phyloP scores from a whole-genome alignment of 2,329 filamentous ascomycete genomes.

The Aspergillus brasiliensis region DNA sequence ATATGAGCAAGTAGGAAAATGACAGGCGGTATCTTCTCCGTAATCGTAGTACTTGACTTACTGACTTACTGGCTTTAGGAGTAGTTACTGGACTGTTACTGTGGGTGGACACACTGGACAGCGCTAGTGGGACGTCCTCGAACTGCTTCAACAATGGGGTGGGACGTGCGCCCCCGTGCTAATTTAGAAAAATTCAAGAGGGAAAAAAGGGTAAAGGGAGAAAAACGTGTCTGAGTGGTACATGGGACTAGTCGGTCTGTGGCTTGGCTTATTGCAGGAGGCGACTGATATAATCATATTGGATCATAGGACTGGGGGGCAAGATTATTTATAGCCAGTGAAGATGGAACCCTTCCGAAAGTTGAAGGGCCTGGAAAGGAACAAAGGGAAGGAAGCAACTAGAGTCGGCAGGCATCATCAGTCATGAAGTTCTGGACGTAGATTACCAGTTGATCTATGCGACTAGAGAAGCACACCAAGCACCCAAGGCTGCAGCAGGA shows the following conservation, averaged over 20 bases:
- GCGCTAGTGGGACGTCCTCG: not conserved
- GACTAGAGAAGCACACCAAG: not conserved
- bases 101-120: not conserved
- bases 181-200: not conserved
- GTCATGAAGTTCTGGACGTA: too few relatives aligned
- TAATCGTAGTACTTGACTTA: not conserved
- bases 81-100: too few relatives aligned
- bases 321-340: not conserved
- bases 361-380: too few relatives aligned
- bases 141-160: constrained; percentile 3
- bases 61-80: too few relatives aligned
- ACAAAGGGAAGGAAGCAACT: too few relatives aligned
- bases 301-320: not conserved
- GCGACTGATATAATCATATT: not conserved
- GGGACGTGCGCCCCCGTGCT: constrained; percentile 10
- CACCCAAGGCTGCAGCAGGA: not conserved
- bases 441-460: too few relatives aligned
- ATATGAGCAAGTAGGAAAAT: not conserved
- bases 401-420: too few relatives aligned
- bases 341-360: not conserved
- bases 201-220: not conserved
- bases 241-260: constrained; percentile 1
- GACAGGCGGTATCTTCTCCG: not conserved
- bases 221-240: constrained; percentile 6
- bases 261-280: constrained; percentile 8